Conservation (phyloP, 23 red algal species). For the Gracilaria gracilis region DNA sequence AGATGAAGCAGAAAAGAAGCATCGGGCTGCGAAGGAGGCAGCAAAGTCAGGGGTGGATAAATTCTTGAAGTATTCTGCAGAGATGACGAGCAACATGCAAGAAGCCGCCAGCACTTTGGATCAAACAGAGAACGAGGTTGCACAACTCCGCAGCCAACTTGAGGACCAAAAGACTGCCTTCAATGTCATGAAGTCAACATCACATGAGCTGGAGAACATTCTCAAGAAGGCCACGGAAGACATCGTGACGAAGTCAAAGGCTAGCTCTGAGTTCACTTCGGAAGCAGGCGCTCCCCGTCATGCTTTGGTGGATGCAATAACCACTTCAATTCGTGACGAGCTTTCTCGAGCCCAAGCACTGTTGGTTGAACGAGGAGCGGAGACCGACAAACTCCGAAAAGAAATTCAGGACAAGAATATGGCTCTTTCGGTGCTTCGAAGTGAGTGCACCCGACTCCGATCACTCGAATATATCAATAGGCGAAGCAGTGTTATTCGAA, state of each 20-base stretch:
- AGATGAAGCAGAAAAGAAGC: slow-evolving; percentile 35
- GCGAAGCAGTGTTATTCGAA: not conserved
- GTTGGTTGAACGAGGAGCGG: slow-evolving; percentile 11
- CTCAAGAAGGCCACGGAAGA: slow-evolving; percentile 40
- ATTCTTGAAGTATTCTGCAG: slow-evolving; percentile 34
- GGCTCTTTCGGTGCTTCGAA: not conserved
- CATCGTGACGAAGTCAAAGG: not conserved
- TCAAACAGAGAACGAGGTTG: slow-evolving; percentile 29
- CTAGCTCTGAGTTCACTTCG: not conserved
- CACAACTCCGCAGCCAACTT: slow-evolving; percentile 34
- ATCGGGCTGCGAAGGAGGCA: not conserved
- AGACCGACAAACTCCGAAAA: slow-evolving; percentile 36
- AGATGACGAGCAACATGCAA: slow-evolving; percentile 53
- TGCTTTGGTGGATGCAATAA: slow-evolving; percentile 22
- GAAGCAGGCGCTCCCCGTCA: not conserved
- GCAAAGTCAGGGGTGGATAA: slow-evolving; percentile 18
- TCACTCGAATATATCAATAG: slow-evolving; percentile 19
- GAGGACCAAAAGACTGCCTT: slow-evolving; percentile 51
- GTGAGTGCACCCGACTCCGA: slow-evolving; percentile 19
- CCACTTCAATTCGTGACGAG: slow-evolving; percentile 38
- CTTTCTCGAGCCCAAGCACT: slow-evolving; percentile 35
- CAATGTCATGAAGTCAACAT: slow-evolving; percentile 30
- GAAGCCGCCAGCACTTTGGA: slow-evolving; percentile 30
- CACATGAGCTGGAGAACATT: slow-evolving; percentile 38
- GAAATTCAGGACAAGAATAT: slow-evolving; percentile 14